phyloP scores from a whole-genome alignment of 164 flowering plant genomes.

The Annona cherimola region DNA sequence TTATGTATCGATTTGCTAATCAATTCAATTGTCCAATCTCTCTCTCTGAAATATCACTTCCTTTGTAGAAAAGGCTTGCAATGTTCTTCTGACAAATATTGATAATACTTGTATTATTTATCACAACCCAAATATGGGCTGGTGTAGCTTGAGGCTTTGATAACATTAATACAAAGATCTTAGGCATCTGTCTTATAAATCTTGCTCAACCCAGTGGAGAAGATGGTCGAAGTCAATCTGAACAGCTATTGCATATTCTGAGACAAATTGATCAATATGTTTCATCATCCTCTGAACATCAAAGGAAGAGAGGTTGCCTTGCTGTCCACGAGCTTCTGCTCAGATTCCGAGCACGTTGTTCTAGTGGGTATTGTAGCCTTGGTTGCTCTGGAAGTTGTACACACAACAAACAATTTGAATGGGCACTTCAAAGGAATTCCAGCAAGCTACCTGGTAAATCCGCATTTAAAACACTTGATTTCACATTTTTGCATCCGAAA shows the following conservation, averaged over 20 bases:
- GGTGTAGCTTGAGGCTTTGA: not conserved
- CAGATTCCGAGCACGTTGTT: conserved; percentile 74
- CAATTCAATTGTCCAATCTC: too few relatives aligned
- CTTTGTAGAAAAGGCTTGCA: too few relatives aligned
- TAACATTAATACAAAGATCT: not conserved
- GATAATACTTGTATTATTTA: too few relatives aligned
- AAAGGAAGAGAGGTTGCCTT: conserved; percentile 82
- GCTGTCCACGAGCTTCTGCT: conserved; percentile 82
- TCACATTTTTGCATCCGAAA: not conserved
- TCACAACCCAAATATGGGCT: not conserved
- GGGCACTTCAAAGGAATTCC: conserved; percentile 43
- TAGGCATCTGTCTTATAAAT: not conserved
- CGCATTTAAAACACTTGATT: not conserved
- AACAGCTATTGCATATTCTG: conserved; percentile 76
- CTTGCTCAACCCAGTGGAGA: conserved; percentile 61
- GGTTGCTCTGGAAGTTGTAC: conserved; percentile 80
- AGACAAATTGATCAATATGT: conserved; percentile 85
- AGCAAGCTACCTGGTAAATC: conserved; percentile 66
- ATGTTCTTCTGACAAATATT: too few relatives aligned
- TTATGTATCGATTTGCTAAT: too few relatives aligned
- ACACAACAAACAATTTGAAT: conserved; percentile 57
- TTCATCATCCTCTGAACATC: conserved; percentile 75
- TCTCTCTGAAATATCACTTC: too few relatives aligned
- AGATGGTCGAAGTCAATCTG: conserved; percentile 94
- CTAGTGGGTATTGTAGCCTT: conserved; percentile 67